A percentile compares a stretch with the other conserved stretches of the same genome.
Evolutionary conservation across 2,329 filamentous ascomycete species (phyloP).

Genomic region (Alternaria conjuncta): DNA sequence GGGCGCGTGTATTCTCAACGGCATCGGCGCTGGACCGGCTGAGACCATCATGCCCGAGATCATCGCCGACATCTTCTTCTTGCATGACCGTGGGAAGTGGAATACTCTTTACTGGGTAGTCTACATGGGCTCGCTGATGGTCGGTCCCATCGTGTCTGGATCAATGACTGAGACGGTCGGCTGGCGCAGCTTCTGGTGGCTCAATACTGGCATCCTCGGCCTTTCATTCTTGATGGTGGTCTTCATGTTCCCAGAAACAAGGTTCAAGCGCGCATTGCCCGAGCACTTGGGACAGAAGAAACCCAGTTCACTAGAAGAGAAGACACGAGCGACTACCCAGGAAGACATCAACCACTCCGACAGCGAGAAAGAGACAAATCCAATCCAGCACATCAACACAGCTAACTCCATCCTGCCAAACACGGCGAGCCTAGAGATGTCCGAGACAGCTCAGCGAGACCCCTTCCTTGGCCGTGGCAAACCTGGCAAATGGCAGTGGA

Average conservation of each 20-base stretch:
- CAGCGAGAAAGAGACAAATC: conserved; percentile 28
- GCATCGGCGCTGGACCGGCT: conserved; percentile 66
- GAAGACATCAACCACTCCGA: conserved; percentile 19
- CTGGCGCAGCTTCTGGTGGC: conserved; percentile 71
- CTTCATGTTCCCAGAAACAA: conserved; percentile 69
- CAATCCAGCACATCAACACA: conserved; percentile 34
- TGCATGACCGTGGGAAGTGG: conserved; percentile 69
- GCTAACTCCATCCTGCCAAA: conserved; percentile 23
- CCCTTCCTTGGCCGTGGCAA: conserved; percentile 63
- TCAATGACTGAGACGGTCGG: conserved; percentile 65
- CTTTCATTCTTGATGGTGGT: conserved; percentile 60
- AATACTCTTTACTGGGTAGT: conserved; percentile 67
- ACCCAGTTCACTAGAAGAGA: conserved; percentile 22
- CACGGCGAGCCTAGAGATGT: conserved; percentile 30
- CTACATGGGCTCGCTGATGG: conserved; percentile 69
- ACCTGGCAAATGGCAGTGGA: conserved; percentile 64
- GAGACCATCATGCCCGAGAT: conserved; percentile 68
- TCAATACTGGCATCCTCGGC: conserved; percentile 64
- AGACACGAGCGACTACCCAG: conserved; percentile 15
- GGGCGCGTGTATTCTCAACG: conserved; percentile 68
- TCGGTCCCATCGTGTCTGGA: conserved; percentile 63
- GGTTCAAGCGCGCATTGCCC: conserved; percentile 59
- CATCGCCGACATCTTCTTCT: conserved; percentile 69
- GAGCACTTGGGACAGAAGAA: conserved; percentile 24
- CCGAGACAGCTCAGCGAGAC: conserved; percentile 55